These are phyloP conservation scores for Petunia axillaris DNA, from an alignment of 257 asterid genomes.

Conservation along the genomic window DNA sequence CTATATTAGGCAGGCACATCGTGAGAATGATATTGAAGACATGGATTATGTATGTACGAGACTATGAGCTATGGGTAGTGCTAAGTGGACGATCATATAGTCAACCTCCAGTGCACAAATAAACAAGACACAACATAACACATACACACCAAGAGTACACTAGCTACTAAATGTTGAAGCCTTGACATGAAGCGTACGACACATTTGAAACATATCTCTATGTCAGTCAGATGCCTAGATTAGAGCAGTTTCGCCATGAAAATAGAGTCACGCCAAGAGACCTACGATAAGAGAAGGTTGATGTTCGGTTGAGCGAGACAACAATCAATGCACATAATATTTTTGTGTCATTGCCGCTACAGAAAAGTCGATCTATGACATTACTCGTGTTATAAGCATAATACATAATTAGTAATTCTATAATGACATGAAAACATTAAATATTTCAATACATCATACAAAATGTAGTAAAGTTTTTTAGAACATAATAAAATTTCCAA, in stretches of 20 bases:
- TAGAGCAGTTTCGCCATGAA: background rate
- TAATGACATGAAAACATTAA: background rate
- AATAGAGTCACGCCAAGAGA: background rate
- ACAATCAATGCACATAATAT: too few species aligned
- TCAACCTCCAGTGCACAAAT: background rate
- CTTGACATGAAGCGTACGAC: background rate
- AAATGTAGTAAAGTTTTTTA: background rate
- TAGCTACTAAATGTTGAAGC: background rate
- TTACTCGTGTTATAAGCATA: too few species aligned
- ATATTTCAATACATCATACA: too few species aligned
- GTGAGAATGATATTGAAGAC: too few species aligned
- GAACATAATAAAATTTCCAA: constrained; percentile 2
- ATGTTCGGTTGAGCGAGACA: background rate
- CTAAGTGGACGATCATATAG: background rate
- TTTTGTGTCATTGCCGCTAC: too few species aligned
- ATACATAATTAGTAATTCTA: background rate
- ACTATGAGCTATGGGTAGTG: background rate
- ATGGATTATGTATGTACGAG: too few species aligned
- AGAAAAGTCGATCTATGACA: too few species aligned
- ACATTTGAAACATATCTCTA: background rate
- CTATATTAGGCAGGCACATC: too few species aligned
- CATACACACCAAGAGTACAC: background rate
- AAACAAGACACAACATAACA: background rate
- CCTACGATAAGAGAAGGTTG: background rate
- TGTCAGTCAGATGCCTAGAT: too few species aligned